phyloP scores from a whole-genome alignment of 1,284 basidiomycete genomes.

The Mycena sp. region DNA sequence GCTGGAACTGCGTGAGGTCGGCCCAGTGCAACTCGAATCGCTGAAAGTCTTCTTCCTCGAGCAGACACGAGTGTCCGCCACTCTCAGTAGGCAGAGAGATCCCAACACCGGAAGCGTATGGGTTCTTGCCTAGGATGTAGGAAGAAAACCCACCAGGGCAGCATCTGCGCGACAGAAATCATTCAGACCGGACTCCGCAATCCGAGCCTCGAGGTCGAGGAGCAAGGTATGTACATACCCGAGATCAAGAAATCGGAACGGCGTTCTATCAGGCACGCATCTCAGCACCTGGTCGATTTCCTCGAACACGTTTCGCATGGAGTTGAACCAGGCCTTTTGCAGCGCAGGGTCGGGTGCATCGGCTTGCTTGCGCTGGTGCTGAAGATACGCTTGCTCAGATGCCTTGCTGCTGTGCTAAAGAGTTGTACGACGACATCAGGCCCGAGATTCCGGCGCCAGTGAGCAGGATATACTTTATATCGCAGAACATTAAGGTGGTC shows the following conservation, averaged over 20 bases:
- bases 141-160: conserved; percentile 46
- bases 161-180: conserved; percentile 36
- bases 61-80: conserved; percentile 39
- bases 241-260: conserved; percentile 32
- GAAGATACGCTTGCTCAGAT: conserved; percentile 24
- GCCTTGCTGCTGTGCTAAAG: conserved; percentile 7
- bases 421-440: not conserved
- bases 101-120: conserved; percentile 39
- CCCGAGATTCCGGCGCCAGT: not conserved
- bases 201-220: not conserved
- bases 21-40: conserved; percentile 37
- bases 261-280: conserved; percentile 18
- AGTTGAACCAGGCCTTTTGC: conserved; percentile 28
- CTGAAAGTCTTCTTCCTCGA: conserved; percentile 30
- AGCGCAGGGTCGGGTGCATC: conserved; percentile 24
- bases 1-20: conserved; percentile 39
- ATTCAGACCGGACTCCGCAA: not conserved
- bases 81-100: conserved; percentile 37
- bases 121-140: conserved; percentile 41
- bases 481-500: conserved; percentile 20
- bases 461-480: conserved; percentile 13
- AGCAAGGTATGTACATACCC: conserved; percentile 27
- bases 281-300: conserved; percentile 28
- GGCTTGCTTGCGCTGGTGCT: conserved; percentile 27
- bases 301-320: conserved; percentile 23